Conservation (phyloP, 1,284 basidiomycete species). For the Neotropicomus parvogracilis region DNA sequence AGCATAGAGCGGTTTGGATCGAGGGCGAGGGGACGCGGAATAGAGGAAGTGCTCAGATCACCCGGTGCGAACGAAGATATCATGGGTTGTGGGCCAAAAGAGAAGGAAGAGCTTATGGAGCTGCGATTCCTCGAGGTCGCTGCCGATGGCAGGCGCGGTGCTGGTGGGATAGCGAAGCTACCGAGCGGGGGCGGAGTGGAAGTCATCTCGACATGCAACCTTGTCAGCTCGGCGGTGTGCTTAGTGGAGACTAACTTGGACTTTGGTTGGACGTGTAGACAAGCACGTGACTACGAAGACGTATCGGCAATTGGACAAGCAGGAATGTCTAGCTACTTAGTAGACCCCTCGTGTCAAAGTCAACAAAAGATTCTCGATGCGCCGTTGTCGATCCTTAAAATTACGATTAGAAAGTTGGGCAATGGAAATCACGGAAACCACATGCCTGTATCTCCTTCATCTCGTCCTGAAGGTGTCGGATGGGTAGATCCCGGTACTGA, state of each 20-base stretch:
- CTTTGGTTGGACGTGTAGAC: slow-evolving; percentile 16
- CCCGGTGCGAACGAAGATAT: slow-evolving; percentile 63
- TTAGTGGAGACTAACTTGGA: no score
- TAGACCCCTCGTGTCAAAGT: slow-evolving; percentile 50
- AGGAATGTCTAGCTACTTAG: no score
- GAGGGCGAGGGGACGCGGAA: slow-evolving; percentile 52
- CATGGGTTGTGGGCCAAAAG: slow-evolving; percentile 72
- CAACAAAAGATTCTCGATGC: slow-evolving; percentile 68
- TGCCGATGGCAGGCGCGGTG: slow-evolving; percentile 30
- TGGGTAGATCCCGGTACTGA: slow-evolving; percentile 57
- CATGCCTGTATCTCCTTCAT: slow-evolving; percentile 76
- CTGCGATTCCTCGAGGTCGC: slow-evolving; percentile 40
- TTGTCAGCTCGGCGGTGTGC: no score
- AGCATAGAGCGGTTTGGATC: slow-evolving; percentile 76
- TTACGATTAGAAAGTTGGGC: slow-evolving; percentile 4
- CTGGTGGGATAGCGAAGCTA: slow-evolving; percentile 26
- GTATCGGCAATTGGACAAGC: no score
- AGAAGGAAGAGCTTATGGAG: slow-evolving; percentile 78
- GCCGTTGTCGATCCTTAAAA: slow-evolving; percentile 66
- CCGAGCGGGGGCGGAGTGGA: slow-evolving; percentile 32
- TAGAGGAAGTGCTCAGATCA: slow-evolving; percentile 54
- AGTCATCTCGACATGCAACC: slow-evolving; percentile 21
- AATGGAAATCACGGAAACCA: not conserved
- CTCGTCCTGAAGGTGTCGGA: slow-evolving; percentile 65
- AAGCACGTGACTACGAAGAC: slow-evolving; percentile 20